A percentile compares a stretch with the other conserved stretches of the same genome.
These are phyloP conservation scores for Flaveria bidentis DNA, from an alignment of 129 eudicot species.

Conservation along the genomic window DNA sequence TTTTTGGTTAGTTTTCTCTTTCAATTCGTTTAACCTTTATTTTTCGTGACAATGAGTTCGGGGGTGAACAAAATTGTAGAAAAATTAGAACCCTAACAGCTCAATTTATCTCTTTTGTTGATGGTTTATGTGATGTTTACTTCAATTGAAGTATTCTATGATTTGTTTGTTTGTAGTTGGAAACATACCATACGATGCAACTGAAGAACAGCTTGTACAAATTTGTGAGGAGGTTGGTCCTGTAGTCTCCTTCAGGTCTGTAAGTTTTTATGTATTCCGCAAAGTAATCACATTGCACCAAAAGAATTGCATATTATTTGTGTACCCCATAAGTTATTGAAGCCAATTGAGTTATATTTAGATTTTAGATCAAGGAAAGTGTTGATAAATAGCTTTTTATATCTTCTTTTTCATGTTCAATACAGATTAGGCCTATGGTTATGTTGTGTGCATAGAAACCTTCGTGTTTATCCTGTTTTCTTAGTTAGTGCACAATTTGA, in stretches of 20 bases:
- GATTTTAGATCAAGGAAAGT: not conserved
- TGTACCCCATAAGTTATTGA: not conserved
- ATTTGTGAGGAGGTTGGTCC: slow-evolving; percentile 99
- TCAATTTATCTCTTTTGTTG: not conserved
- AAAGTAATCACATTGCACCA: too few relatives aligned
- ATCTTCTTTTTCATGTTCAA: too few relatives aligned
- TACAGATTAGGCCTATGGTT: not conserved
- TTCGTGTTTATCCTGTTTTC: not conserved
- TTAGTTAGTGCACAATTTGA: not conserved
- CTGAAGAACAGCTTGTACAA: slow-evolving; percentile 90
- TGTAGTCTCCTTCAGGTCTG: slow-evolving; percentile 85
- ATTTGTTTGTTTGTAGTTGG: slow-evolving; percentile 57
- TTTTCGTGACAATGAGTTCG: too few relatives aligned
- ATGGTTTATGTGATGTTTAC: not conserved
- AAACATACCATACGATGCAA: slow-evolving; percentile 97
- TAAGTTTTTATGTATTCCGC: not conserved
- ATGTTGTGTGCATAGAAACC: not conserved
- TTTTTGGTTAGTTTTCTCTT: slow-evolving; percentile 62
- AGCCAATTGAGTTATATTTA: not conserved
- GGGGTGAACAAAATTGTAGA: too few relatives aligned
- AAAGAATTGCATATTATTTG: not conserved
- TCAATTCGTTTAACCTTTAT: not conserved
- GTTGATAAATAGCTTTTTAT: too few relatives aligned
- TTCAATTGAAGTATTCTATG: not conserved
- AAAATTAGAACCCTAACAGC: not conserved